These are phyloP conservation scores for Daldinia vernicosa DNA, from an alignment of 495 filamentous ascomycete species.

Conservation along the genomic window DNA sequence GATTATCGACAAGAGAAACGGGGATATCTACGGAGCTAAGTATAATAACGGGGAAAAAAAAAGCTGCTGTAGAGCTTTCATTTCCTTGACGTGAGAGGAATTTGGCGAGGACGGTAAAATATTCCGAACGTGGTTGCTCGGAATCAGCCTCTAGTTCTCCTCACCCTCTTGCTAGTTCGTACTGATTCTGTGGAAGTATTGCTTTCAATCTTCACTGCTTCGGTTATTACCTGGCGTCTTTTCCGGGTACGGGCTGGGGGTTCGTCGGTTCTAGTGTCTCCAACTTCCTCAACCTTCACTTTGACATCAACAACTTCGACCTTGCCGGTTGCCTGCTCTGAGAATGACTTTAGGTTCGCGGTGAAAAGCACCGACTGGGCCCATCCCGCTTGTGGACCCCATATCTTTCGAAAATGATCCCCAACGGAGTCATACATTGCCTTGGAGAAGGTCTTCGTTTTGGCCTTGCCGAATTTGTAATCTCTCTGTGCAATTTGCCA, in stretches of 20 bases:
- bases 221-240: conserved; percentile 16
- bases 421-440: conserved; percentile 89
- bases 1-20: not conserved
- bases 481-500: conserved; percentile 98
- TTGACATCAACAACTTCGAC: conserved; percentile 61
- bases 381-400: conserved; percentile 96
- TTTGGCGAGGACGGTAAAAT: not conserved
- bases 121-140: not conserved
- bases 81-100: not conserved
- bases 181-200: conserved; percentile 12
- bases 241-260: conserved; percentile 25
- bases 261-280: conserved; percentile 24
- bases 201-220: conserved; percentile 36
- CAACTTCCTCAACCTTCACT: conserved; percentile 42
- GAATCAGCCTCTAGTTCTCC: conserved; percentile 24
- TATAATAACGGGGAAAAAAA: too few species aligned
- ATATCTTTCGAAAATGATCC: conserved; percentile 87
- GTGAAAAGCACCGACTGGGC: conserved; percentile 97
- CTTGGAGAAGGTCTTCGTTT: conserved; percentile 86
- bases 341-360: conserved; percentile 87
- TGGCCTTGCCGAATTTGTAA: conserved; percentile 88
- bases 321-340: conserved; percentile 63
- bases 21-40: not conserved
- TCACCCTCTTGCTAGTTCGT: conserved; percentile 26
- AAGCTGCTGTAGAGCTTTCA: not conserved